These are phyloP conservation scores for Kwoniella bestiolae DNA, from an alignment of 768 basidiomycete species.

Conservation along the genomic window DNA sequence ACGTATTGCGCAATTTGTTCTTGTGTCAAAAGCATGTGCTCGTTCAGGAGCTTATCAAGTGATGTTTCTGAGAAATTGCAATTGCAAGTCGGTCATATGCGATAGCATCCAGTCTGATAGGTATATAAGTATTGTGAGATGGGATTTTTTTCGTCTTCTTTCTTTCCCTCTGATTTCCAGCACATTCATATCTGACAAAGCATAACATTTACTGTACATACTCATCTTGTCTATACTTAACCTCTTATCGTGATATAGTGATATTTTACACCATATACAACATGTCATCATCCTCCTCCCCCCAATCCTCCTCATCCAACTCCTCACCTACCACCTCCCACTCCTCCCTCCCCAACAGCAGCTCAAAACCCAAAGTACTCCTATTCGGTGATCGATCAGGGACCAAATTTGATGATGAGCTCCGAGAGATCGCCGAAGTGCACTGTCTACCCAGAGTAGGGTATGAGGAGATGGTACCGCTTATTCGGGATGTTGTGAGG, in stretches of 20 bases:
- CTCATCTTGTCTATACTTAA: neutral
- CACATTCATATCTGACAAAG: too few relatives aligned
- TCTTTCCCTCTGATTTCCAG: too few relatives aligned
- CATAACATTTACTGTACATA: too few relatives aligned
- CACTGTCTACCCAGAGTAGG: slow-evolving; percentile 24
- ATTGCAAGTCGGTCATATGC: neutral
- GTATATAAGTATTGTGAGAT: neutral
- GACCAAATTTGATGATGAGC: slow-evolving; percentile 16
- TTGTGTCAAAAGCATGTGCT: too few relatives aligned
- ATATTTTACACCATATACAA: neutral
- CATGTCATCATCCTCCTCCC: slow-evolving; percentile 2
- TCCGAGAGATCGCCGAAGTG: slow-evolving; percentile 32
- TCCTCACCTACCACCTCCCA: neutral
- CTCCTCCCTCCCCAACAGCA: neutral
- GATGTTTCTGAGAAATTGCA: too few relatives aligned
- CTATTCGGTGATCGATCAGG: slow-evolving; percentile 22
- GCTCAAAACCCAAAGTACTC: slow-evolving; percentile 18
- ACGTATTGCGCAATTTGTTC: neutral
- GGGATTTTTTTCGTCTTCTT: neutral
- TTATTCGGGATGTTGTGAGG: slow-evolving; percentile 23
- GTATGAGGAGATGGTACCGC: slow-evolving; percentile 15
- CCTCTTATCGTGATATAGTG: too few relatives aligned
- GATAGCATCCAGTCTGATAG: neutral
- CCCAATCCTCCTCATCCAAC: neutral
- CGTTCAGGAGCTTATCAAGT: neutral